phyloP scores from a whole-genome alignment of 2,329 filamentous ascomycete genomes.

The Saccharata proteae region DNA sequence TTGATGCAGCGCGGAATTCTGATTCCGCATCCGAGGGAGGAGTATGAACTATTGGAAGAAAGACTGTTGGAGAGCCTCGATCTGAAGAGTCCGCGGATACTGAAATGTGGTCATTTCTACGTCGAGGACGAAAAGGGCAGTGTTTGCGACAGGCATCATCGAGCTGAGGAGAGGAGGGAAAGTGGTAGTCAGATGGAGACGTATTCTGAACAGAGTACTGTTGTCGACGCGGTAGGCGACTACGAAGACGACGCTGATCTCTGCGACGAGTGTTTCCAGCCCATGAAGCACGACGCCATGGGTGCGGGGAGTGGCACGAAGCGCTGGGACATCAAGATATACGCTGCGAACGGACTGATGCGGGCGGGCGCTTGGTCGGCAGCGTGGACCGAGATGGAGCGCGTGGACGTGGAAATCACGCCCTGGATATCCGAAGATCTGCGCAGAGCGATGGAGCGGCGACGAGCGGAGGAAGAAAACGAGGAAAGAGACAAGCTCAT shows the following conservation, averaged over 20 bases:
- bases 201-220: background rate
- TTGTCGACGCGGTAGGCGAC: background rate
- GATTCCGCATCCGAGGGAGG: slow-evolving; percentile 65
- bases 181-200: slow-evolving; percentile 3
- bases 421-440: slow-evolving; percentile 50
- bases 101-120: slow-evolving; percentile 70
- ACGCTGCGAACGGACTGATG: slow-evolving; percentile 92
- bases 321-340: slow-evolving; percentile 73
- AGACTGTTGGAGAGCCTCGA: slow-evolving; percentile 63
- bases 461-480: slow-evolving; percentile 24
- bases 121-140: slow-evolving; percentile 40
- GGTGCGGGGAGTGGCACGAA: slow-evolving; percentile 29
- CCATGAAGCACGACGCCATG: slow-evolving; percentile 18
- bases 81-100: slow-evolving; percentile 55
- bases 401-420: slow-evolving; percentile 87
- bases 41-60: slow-evolving; percentile 71
- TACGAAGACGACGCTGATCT: slow-evolving; percentile 1
- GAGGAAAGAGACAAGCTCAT: slow-evolving; percentile 14
- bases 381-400: slow-evolving; percentile 95
- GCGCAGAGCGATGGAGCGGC: background rate
- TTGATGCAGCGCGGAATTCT: slow-evolving; percentile 58
- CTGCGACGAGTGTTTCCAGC: slow-evolving; percentile 4
- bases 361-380: slow-evolving; percentile 81
- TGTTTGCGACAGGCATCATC: slow-evolving; percentile 15
- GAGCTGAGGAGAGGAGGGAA: slow-evolving; percentile 25